A percentile compares a stretch with the other conserved stretches of the same genome.
Conservation (phyloP, 805 yeast genomes). For the Ogataea nonfermentans region DNA sequence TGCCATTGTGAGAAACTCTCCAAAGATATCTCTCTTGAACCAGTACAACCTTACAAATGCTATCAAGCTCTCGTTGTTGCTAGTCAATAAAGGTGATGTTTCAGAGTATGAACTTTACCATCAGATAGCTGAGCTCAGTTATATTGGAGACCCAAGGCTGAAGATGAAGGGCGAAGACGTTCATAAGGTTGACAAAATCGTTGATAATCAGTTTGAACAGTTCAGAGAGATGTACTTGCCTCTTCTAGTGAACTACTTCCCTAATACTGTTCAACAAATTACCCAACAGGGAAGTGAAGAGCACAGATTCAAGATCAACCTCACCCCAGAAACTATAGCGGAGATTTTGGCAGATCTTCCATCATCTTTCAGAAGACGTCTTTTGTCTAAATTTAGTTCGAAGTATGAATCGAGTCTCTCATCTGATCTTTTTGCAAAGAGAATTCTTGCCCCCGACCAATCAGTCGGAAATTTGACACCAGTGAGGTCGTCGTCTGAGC, state of each 20-base stretch:
- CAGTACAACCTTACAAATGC: constrained; percentile 79
- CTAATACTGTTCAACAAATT: constrained; percentile 25
- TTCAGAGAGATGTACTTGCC: constrained; percentile 79
- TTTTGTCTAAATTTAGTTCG: constrained; percentile 32
- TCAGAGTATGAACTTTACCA: constrained; percentile 57
- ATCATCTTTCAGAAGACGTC: constrained; percentile 40
- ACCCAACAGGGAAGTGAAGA: constrained; percentile 24
- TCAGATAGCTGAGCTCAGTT: constrained; percentile 76
- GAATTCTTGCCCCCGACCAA: constrained; percentile 18
- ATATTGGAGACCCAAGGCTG: constrained; percentile 88
- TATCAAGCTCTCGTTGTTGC: constrained; percentile 60
- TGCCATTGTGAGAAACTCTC: constrained; percentile 63
- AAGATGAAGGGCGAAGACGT: constrained; percentile 89
- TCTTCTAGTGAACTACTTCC: constrained; percentile 43
- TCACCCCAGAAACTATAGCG: constrained; percentile 36
- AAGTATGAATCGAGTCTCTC: constrained; percentile 26
- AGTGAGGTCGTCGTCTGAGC: constrained; percentile 14
- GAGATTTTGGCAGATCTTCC: constrained; percentile 53
- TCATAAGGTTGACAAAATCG: constrained; percentile 81
- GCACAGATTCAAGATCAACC: constrained; percentile 28
- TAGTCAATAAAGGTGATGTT: constrained; percentile 40
- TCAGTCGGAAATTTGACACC: constrained; percentile 13
- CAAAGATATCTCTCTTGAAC: constrained; percentile 61
- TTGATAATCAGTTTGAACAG: constrained; percentile 63
- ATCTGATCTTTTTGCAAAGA: constrained; percentile 32